Conservation (phyloP, 2,329 filamentous ascomycete species). For the Cordyceps sp. region DNA sequence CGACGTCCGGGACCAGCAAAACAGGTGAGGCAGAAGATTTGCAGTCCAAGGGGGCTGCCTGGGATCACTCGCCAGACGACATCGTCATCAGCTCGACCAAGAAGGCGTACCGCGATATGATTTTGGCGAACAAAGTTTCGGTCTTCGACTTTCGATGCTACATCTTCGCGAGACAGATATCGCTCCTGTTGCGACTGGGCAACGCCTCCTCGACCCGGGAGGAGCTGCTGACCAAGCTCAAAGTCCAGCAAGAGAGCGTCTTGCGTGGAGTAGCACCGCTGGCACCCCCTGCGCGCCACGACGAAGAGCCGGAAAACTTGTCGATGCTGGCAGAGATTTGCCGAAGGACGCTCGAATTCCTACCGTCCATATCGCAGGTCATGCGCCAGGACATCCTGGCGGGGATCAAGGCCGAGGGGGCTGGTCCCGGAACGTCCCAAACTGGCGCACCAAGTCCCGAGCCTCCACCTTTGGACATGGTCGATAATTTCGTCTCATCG, state of each 20-base stretch:
- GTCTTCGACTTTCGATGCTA: conserved; percentile 92
- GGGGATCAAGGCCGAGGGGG: conserved; percentile 32
- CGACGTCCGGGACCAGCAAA: conserved; percentile 12
- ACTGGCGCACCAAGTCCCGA: conserved; percentile 5
- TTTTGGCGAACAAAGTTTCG: conserved; percentile 87
- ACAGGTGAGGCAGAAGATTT: conserved; percentile 30
- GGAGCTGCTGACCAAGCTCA: conserved; percentile 44
- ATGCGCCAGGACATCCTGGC: conserved; percentile 62
- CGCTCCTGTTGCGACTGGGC: conserved; percentile 66
- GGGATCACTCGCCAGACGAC: conserved; percentile 28
- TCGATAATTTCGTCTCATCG: conserved; percentile 61
- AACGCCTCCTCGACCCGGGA: conserved; percentile 50
- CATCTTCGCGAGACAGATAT: conserved; percentile 78
- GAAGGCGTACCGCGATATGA: conserved; percentile 81
- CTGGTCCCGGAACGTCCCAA: too few relatives aligned
- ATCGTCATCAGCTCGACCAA: conserved; percentile 46
- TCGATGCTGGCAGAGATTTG: conserved; percentile 74
- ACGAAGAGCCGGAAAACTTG: conserved; percentile 56
- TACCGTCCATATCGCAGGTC: conserved; percentile 62
- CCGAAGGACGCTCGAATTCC: conserved; percentile 65
- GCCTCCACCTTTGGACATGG: conserved; percentile 27
- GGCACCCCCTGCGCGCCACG: conserved; percentile 27
- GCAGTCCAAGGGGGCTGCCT: conserved; percentile 23
- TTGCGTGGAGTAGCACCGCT: conserved; percentile 39
- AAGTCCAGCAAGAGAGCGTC: conserved; percentile 42